These are phyloP conservation scores for Vigna mungo DNA, from an alignment of 306 rosid genomes.

Conservation along the genomic window DNA sequence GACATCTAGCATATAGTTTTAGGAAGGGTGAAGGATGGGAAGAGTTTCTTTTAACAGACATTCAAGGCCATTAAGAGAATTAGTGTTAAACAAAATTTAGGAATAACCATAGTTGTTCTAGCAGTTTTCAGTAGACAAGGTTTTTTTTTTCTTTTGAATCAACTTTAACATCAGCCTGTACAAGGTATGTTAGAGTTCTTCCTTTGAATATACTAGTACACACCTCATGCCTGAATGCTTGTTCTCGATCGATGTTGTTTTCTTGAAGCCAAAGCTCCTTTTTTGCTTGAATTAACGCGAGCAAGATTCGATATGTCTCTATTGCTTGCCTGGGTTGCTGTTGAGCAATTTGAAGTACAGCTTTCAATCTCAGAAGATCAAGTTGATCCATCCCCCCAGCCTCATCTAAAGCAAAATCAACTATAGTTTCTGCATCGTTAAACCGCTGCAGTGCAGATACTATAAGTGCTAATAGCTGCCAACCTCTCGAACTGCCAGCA, in stretches of 20 bases:
- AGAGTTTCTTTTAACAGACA: slow-evolving; percentile 5
- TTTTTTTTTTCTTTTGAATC: slow-evolving; percentile 20
- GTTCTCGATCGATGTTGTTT: slow-evolving; percentile 45
- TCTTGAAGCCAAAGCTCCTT: slow-evolving; percentile 56
- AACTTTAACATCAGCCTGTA: slow-evolving; percentile 11
- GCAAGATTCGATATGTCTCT: slow-evolving; percentile 80
- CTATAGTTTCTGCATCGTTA: slow-evolving; percentile 74
- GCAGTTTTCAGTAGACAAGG: slow-evolving; percentile 9
- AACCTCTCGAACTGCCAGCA: slow-evolving; percentile 72
- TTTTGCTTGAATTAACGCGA: slow-evolving; percentile 71
- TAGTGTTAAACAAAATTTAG: not conserved
- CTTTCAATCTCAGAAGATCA: slow-evolving; percentile 76
- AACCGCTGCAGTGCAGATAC: slow-evolving; percentile 74
- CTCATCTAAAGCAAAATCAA: slow-evolving; percentile 86
- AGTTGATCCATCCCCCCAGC: slow-evolving; percentile 68
- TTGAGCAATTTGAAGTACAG: slow-evolving; percentile 75
- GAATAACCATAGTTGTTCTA: not conserved
- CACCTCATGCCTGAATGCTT: slow-evolving; percentile 47
- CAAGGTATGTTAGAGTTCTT: slow-evolving; percentile 16
- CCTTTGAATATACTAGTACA: slow-evolving; percentile 15
- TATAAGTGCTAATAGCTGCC: slow-evolving; percentile 71
- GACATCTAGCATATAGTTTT: not conserved
- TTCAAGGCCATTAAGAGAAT: not conserved
- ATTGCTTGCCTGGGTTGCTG: slow-evolving; percentile 83
- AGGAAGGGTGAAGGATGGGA: not conserved